Base-by-base conservation (phyloP, 208 protist species). In the Blastocrithidia nonstop region DNA sequence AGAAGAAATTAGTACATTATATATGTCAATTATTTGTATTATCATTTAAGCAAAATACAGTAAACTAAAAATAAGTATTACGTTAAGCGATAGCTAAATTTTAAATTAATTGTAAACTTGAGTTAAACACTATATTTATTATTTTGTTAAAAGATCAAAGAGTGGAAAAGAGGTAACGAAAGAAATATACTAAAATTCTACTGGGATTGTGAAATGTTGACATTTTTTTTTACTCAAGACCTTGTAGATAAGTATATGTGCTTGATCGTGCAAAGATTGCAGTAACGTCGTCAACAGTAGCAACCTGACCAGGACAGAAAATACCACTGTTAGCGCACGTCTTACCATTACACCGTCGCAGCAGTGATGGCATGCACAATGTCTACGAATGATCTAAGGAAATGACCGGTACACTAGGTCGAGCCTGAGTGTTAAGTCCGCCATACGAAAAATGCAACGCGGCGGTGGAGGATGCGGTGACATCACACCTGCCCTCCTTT, bases 401-500 rank as follows among this genome's bases (percentile, higher is more conserved):
- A 7, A 83, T 41, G 19, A 76, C 26, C 1, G 74, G 65, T 9
- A 75, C 61, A 16, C 87, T 77, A 0, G 76, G 76, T 29, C 58
- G 57, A 1, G 71, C 82, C 1, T 80, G 40, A 9, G 63, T 63
- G 55, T 91, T 91, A 39, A 91, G 66, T 0, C 72, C 69, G n/a
- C 56, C 53, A 58, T 87, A 71, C 1, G 82, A 91, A 45, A 85
- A 91, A 59, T 91, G 82, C 21, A 91, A 65, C 0, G 60, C 76
- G 1, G 71, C 73, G 7, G 60, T 58, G 5, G 64, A 76, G 8
- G 82, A 87, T 11, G 66, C 74, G 5, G 83, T 62, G 16, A 87
- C 66, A 44, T 70, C 82, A 39, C 60, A 59, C 8, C 76, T 61
- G 6, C 61, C 71, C 47, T 91, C 82, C 9, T 77, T 61, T 4